A percentile compares a stretch with the other conserved stretches of the same genome.
Conservation (phyloP, 2,329 filamentous ascomycete species). For the Colletotrichum sp. region DNA sequence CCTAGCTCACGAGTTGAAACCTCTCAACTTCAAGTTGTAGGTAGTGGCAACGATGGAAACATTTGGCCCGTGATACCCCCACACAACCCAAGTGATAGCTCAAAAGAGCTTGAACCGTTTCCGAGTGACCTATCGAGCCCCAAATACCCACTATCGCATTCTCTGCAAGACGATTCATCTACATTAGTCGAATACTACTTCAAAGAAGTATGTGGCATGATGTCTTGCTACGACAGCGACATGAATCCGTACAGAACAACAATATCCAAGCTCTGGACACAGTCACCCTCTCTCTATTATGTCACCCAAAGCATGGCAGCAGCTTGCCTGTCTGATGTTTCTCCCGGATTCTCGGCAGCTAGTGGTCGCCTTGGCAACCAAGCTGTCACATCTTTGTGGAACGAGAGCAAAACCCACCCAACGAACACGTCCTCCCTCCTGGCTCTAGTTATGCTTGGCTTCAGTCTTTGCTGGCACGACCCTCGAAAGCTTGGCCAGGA, state of each 20-base stretch:
- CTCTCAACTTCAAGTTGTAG: not conserved
- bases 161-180: conserved; percentile 39
- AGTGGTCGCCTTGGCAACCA: conserved; percentile 53
- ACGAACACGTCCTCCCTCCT: conserved; percentile 60
- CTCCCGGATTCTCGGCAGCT: conserved; percentile 43
- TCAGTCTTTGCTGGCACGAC: conserved; percentile 66
- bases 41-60: not conserved
- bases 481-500: conserved; percentile 53
- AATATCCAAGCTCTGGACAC: conserved; percentile 51
- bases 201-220: conserved; percentile 64
- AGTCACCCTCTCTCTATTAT: conserved; percentile 23
- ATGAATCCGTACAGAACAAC: conserved; percentile 67
- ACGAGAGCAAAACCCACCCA: conserved; percentile 50
- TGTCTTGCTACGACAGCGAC: conserved; percentile 68
- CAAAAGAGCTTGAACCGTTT: not conserved
- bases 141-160: not conserved
- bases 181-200: conserved; percentile 69
- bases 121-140: not conserved
- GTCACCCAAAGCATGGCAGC: conserved; percentile 29
- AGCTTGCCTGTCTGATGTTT: conserved; percentile 33
- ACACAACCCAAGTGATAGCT: not conserved
- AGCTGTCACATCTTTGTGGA: conserved; percentile 55
- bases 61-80: not conserved
- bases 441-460: conserved; percentile 63
- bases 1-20: not conserved